These are phyloP conservation scores for Acrocalymma vagum DNA, from an alignment of 2,329 filamentous ascomycete genomes.

Conservation along the genomic window DNA sequence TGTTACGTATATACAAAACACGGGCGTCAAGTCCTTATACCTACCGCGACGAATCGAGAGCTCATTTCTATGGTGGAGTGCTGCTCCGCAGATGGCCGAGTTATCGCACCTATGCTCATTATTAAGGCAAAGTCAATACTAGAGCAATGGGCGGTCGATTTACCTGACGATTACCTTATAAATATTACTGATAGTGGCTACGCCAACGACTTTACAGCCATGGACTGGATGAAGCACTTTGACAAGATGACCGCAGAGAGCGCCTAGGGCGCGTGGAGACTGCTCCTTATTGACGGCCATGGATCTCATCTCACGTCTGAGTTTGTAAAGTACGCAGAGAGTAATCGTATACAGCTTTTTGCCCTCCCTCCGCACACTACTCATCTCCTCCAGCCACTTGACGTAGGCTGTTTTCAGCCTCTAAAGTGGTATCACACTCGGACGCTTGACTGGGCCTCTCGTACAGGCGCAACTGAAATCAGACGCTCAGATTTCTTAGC, in stretches of 20 bases:
- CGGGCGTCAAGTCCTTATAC: constrained; percentile 7
- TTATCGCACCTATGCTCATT: constrained; percentile 7
- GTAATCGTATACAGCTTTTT: constrained; percentile 38
- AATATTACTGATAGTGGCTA: constrained; percentile 37
- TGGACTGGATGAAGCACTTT: constrained; percentile 49
- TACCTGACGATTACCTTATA: constrained; percentile 9
- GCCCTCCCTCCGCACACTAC: constrained; percentile 10
- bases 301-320: constrained; percentile 38
- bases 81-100: not conserved
- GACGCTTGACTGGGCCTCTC: constrained; percentile 14
- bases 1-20: constrained; percentile 4
- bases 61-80: constrained; percentile 6
- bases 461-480: constrained; percentile 4
- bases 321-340: constrained; percentile 44
- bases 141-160: constrained; percentile 5
- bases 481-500: constrained; percentile 5
- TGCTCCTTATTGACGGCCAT: constrained; percentile 50
- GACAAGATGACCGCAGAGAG: constrained; percentile 34
- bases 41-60: constrained; percentile 5
- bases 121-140: constrained; percentile 7
- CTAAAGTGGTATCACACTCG: constrained; percentile 11
- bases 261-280: constrained; percentile 33
- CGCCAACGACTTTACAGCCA: constrained; percentile 42
- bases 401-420: constrained; percentile 11
- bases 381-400: constrained; percentile 11